These are phyloP conservation scores for Syzygium oleosum DNA, from an alignment of 345 rosid species.

Conservation along the genomic window DNA sequence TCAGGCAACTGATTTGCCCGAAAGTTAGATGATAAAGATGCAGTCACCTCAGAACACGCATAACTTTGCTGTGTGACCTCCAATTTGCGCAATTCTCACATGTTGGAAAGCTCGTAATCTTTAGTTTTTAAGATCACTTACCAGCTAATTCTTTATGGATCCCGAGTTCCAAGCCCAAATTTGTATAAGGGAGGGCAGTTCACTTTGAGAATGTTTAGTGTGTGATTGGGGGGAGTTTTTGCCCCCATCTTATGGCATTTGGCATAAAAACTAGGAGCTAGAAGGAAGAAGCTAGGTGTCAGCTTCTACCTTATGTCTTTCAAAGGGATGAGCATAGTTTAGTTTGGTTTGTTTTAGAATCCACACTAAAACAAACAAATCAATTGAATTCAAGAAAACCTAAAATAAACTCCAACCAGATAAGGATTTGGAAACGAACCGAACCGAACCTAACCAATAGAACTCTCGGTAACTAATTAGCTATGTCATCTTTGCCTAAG, in stretches of 20 bases:
- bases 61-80: neutral
- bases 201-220: neutral
- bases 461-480: neutral
- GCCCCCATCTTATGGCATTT: neutral
- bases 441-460: neutral
- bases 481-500: neutral
- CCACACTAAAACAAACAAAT: neutral
- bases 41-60: neutral
- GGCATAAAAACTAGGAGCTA: neutral
- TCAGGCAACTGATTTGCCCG: neutral
- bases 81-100: neutral
- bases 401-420: neutral
- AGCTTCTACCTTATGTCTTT: neutral
- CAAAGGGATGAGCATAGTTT: neutral
- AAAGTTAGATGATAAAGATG: neutral
- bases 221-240: neutral
- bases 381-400: neutral
- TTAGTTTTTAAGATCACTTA: neutral
- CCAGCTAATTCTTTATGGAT: neutral
- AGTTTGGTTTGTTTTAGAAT: neutral
- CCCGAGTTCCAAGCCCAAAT: neutral
- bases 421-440: neutral
- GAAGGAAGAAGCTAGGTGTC: neutral
- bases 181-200: neutral
- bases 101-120: neutral